Evolutionary conservation across 176 grass and related monocot genomes (phyloP).

Genomic region (bread wheat (Triticum aestivum)): DNA sequence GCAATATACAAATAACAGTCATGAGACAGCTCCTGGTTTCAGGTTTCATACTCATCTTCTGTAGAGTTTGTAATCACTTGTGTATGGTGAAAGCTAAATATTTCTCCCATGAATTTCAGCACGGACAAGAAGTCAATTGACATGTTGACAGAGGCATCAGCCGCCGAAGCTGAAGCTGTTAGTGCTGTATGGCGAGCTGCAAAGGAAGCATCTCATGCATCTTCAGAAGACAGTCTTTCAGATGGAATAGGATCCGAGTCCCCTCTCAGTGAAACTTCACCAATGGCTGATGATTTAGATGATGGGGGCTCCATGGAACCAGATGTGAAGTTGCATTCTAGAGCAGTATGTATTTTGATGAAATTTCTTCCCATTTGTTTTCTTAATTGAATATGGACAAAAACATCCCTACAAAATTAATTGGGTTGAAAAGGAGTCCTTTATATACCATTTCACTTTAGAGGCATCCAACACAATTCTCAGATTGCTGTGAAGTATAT

Average conservation of each 20-base stretch:
- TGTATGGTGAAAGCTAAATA: slow-evolving; percentile 34
- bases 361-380: slow-evolving; percentile 26
- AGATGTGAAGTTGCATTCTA: slow-evolving; percentile 78
- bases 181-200: slow-evolving; percentile 94
- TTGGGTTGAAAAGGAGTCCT: not conserved
- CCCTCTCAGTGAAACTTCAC: slow-evolving; percentile 64
- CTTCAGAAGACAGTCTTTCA: slow-evolving; percentile 86
- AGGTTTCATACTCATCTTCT: slow-evolving; percentile 41
- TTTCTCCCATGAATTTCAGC: slow-evolving; percentile 35
- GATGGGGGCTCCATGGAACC: slow-evolving; percentile 70
- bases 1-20: slow-evolving; percentile 60
- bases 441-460: slow-evolving; percentile 21
- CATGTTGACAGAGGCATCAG: slow-evolving; percentile 88
- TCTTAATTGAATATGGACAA: slow-evolving; percentile 16
- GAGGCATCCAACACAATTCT: slow-evolving; percentile 20
- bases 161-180: slow-evolving; percentile 96
- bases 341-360: slow-evolving; percentile 69
- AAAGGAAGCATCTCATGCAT: slow-evolving; percentile 75
- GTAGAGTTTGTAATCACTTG: slow-evolving; percentile 7
- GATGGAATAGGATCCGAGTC: slow-evolving; percentile 82
- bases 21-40: slow-evolving; percentile 42
- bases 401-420: not conserved
- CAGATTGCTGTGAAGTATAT: slow-evolving; percentile 25
- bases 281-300: slow-evolving; percentile 56
- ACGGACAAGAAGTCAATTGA: slow-evolving; percentile 85